Evolutionary conservation across 139 green algal genomes (phyloP).

Genomic region (Penium margaritaceum): DNA sequence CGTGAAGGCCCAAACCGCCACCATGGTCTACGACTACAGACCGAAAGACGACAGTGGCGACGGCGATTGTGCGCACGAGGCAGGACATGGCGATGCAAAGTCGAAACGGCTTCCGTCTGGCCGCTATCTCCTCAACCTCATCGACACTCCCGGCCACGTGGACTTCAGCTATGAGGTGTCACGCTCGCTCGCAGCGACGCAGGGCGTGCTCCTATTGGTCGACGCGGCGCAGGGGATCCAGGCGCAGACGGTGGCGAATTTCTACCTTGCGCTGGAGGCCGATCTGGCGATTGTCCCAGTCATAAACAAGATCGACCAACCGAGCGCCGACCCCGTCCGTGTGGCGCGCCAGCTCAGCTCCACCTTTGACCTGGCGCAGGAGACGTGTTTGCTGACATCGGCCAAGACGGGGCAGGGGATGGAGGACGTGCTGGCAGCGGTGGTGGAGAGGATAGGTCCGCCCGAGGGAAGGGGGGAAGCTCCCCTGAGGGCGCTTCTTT

Average conservation of each 20-base stretch:
- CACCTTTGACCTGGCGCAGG: conserved; percentile 61
- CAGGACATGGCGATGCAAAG: no score
- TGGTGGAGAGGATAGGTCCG: conserved; percentile 61
- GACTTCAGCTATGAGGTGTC: conserved; percentile 75
- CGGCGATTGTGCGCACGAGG: no score
- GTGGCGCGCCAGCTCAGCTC: conserved; percentile 60
- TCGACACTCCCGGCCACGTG: conserved; percentile 84
- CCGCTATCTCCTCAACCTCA: conserved; percentile 73
- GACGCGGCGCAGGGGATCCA: conserved; percentile 64
- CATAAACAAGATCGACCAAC: conserved; percentile 74
- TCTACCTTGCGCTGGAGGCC: conserved; percentile 81
- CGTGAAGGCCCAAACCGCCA: conserved; percentile 63
- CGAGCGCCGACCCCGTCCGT: conserved; percentile 61
- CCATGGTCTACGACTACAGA: conserved; percentile 37
- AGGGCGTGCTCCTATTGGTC: conserved; percentile 78
- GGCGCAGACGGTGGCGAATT: conserved; percentile 79
- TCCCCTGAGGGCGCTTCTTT: conserved; percentile 67
- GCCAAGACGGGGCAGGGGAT: conserved; percentile 47
- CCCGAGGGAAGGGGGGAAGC: not conserved
- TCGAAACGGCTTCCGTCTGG: no score
- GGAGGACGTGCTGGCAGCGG: conserved; percentile 55
- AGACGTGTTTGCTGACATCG: conserved; percentile 26
- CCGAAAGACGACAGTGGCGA: not conserved
- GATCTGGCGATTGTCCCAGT: conserved; percentile 77
- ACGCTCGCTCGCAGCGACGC: conserved; percentile 63